Evolutionary conservation across 1,284 basidiomycete genomes (phyloP), one percentile per base, ranked within the genome.

Genomic region (Tetrapyrgos nigripes): DNA sequence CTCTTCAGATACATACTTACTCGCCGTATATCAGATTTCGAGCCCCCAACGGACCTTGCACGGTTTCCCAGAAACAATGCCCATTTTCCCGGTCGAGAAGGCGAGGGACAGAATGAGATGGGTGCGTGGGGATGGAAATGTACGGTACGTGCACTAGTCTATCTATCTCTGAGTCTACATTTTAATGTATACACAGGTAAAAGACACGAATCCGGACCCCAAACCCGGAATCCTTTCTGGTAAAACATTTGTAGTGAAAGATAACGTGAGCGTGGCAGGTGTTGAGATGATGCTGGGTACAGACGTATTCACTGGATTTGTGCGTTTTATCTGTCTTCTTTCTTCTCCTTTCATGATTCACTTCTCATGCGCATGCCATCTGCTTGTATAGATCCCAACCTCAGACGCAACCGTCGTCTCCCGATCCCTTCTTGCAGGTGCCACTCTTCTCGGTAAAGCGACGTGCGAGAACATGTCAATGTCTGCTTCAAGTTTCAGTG

Each of bases 401-500:
- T 37, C 45, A 14, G 60, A 61, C 29, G 60, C 60, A 10, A 58
- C 60, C n/a, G 52, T 58, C 11, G 60, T 58, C 14, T 54, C 56
- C 14, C 60, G 60, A 19, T 50, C 43, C 43, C 55, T 61, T 4
- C 51, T 58, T 58, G 51, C 60, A 17, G 60, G 60, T 17, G 60
- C 56, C 9, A 55, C 52, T 2, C 29, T 58, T 24, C 17, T 51
- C 11, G 60, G 60, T 2, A 61, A 61, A 48, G 60, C 46, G 9
- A 56, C 58, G 14, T 61, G 60, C 23, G 60, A 61, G 33, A 61
- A 61, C 37, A 37, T 61, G 29, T 61, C 60, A 9, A 17, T 61
- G 43, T 55, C 51, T 9, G 56, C 49, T 19, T 54, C 56, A 13
- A 58, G 56, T 11, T 61, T 57, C 51, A 53, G 56, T 19, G 50